Conservation (phyloP, 805 yeast genomes). For the Kazachstania taianensis region DNA sequence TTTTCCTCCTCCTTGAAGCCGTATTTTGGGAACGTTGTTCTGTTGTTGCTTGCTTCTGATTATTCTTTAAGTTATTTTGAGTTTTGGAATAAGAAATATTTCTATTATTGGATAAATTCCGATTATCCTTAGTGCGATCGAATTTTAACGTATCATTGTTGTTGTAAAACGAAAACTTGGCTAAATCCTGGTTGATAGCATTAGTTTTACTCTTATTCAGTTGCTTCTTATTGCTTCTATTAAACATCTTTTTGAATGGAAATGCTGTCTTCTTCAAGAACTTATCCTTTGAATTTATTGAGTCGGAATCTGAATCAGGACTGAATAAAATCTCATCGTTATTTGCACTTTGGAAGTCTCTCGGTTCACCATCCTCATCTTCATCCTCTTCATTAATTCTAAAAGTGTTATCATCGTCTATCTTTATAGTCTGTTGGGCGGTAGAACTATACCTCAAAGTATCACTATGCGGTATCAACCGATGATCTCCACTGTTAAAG, state of each 20-base stretch:
- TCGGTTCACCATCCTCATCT: not conserved
- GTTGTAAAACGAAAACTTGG: not conserved
- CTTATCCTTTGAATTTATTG: slow-evolving; percentile 8
- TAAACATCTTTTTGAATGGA: slow-evolving; percentile 21
- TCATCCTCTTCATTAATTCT: not conserved
- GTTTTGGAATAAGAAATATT: not conserved
- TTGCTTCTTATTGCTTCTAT: too few species aligned
- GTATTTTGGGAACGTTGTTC: not conserved
- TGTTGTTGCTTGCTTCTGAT: not conserved
- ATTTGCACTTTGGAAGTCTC: not conserved
- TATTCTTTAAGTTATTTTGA: not conserved
- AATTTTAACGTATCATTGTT: not conserved
- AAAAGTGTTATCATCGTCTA: too few species aligned
- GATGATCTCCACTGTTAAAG: not conserved
- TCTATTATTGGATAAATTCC: not conserved
- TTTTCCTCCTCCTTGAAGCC: not conserved
- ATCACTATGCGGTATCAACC: slow-evolving; percentile 1
- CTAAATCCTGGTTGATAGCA: too few species aligned
- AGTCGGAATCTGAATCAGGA: slow-evolving; percentile 9
- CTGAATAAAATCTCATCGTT: slow-evolving; percentile 1
- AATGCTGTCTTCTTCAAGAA: slow-evolving; percentile 9
- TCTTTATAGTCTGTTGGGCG: too few species aligned
- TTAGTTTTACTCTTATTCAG: too few species aligned
- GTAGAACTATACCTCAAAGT: too few species aligned
- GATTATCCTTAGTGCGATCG: not conserved